A percentile compares a stretch with the other conserved stretches of the same genome.
Conservation (phyloP, 352 stramenopile species). For the Phytophthora lateralis region DNA sequence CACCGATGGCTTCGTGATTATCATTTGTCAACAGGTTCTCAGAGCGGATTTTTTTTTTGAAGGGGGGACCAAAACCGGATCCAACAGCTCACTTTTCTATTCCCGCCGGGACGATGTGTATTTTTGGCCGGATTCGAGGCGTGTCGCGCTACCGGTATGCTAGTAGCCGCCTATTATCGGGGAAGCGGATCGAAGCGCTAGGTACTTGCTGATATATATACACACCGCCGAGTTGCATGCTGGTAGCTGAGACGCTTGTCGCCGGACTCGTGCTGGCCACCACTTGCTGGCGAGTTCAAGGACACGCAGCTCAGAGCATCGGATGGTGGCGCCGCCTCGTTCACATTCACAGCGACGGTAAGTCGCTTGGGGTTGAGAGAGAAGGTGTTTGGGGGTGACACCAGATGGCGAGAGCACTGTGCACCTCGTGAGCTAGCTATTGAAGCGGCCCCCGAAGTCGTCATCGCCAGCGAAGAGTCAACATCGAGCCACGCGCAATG, state of each 20-base stretch:
- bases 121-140: slow-evolving; percentile 38
- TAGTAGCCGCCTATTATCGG: slow-evolving; percentile 16
- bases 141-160: slow-evolving; percentile 33
- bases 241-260: slow-evolving; percentile 3
- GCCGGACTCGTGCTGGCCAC: neutral
- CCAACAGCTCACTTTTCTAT: slow-evolving; percentile 22
- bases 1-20: slow-evolving; percentile 24
- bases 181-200: slow-evolving; percentile 18
- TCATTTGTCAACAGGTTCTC: slow-evolving; percentile 32
- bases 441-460: neutral
- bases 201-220: slow-evolving; percentile 18
- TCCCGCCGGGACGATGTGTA: slow-evolving; percentile 22
- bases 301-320: neutral
- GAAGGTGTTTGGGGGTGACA: slow-evolving; percentile 26
- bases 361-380: slow-evolving; percentile 15
- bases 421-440: slow-evolving; percentile 10
- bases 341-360: slow-evolving; percentile 1
- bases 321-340: slow-evolving; percentile 1
- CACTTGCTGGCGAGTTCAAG: slow-evolving; percentile 2
- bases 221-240: slow-evolving; percentile 1
- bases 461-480: neutral
- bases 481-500: neutral
- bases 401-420: slow-evolving; percentile 23
- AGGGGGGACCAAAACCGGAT: slow-evolving; percentile 38
- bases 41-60: slow-evolving; percentile 26